Base-by-base conservation (phyloP, 2,329 filamentous ascomycete species). In the Arthrobotrys musiformis region DNA sequence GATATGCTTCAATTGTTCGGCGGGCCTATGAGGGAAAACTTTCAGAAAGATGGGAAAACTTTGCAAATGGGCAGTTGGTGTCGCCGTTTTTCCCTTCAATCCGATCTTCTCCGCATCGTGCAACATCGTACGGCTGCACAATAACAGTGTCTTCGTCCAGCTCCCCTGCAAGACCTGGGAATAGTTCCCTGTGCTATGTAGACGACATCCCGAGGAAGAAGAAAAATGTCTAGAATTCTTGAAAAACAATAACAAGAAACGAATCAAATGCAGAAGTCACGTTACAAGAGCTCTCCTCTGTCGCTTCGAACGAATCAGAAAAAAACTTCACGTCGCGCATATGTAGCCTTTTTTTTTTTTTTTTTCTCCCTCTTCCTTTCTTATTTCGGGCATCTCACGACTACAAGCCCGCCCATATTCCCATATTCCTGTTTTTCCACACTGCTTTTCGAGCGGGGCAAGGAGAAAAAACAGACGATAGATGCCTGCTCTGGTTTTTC, bases 321-420 rank as follows among this genome's bases (percentile, higher is more conserved):
- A 61, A 60, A 61, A 61, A 46, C 61, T 77, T 48, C 52, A 52
- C 24, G 46, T 63, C 35, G 56, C 70, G 73, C 73, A 77, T 76
- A 67, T 64, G 37, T 30, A 7, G 30, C 35, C 26, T 54, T 33
- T 40, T 46, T 48, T 46, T 60, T 75, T 68, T n/a, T n/a, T n/a
- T n/a, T n/a, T n/a, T n/a, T n/a, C n/a, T n/a, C n/a, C n/a, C n/a
- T n/a, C n/a, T n/a, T n/a, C n/a, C 37, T 77, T 77, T 70, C 66
- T 77, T 70, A 48, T 77, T 77, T 70, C 64, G 72, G 72, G 72
- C 66, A 77, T 70, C 60, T 70, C 60, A 73, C 61, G 60, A 73
- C 61, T 46, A 63, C 56, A 50, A 26, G 68, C 46, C 48, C 2
- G 26, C 19, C 30, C 19, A 26, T 24, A 62, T 75, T 75, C 19